Conservation (phyloP, 176 grass and related monocot genomes). For the Echinochloa phyllopogon region DNA sequence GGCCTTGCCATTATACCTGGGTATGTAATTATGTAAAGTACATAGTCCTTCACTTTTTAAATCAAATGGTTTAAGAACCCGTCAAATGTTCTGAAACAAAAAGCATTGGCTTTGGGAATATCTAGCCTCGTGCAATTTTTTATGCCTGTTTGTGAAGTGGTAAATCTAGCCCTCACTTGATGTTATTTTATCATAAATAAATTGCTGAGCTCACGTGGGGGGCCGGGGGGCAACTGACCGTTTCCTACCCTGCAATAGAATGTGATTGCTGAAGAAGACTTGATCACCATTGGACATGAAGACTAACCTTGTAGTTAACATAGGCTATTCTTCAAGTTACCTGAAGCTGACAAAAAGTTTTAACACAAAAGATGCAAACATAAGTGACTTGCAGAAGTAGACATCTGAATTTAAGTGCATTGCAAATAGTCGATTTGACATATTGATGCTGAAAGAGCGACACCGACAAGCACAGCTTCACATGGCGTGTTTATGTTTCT, state of each 20-base stretch:
- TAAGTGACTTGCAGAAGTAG: constrained; percentile 9
- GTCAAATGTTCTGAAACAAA: constrained; percentile 14
- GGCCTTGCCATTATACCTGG: constrained; percentile 92
- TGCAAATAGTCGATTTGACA: not conserved
- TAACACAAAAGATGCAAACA: not conserved
- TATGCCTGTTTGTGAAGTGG: not conserved
- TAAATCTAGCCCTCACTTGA: not conserved
- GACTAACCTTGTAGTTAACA: not conserved
- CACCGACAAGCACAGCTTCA: not conserved
- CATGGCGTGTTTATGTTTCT: not conserved
- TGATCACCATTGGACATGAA: constrained; percentile 5
- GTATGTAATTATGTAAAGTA: constrained; percentile 57
- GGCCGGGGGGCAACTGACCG: not conserved
- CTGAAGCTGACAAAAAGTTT: not conserved
- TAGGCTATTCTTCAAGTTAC: not conserved
- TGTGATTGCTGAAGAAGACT: not conserved
- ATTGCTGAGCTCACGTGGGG: not conserved
- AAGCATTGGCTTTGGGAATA: not conserved
- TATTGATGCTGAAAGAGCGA: constrained; percentile 6
- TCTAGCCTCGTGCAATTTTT: not conserved
- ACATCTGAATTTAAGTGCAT: not conserved
- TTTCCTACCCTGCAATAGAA: not conserved
- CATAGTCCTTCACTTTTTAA: not conserved
- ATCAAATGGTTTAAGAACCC: constrained; percentile 5
- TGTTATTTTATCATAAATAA: not conserved